Evolutionary conservation across 208 protist species (phyloP), one percentile per base, ranked within the genome.

Genomic region (Acanthamoeba lenticulata): DNA sequence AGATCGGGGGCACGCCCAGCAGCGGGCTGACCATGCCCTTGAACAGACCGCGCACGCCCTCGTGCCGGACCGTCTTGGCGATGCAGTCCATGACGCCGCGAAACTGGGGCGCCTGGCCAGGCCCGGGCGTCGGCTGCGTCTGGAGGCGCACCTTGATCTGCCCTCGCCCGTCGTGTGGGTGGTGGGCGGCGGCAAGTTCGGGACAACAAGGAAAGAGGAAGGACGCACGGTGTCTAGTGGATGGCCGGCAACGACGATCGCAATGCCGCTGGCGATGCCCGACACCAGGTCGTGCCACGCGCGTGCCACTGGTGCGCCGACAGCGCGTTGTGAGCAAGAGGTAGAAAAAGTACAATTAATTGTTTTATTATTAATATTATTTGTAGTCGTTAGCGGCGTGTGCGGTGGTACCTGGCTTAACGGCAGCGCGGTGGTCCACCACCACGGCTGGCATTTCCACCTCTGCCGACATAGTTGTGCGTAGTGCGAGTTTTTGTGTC

Each of bases 111-210:
- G 83, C 55, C 83, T 90, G 34, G 27, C 83, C 83, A 0, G 83
- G 49, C 36, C 29, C n/a, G 29, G 83, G 83, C 40, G 34, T 45
- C 0, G 83, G 52, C 29, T 72, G 47, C 45, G 83, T 90, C n/a
- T 90, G 83, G 0, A 90, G 52, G 32, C 83, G 47, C 83, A 90
- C 83, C n/a, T 90, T 90, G 52, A 90, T 90, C 83, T 90, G 52
- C 24, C 19, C 5, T 65, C 5, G 2, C 1, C 29, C 49, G 9
- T 38, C 0, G 2, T 29, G 38, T 27, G 72, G 21, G 40, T 27
- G 34, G 38, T 79, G 69, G 6, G 4, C 7, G 32, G 9, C 0
- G 27, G 32, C 1, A 24, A 9, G 32, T 9, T 36, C 7, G 19
- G 6, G 49, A 24, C 2, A 45, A 65, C 81, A 40, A 13, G 42